A percentile compares a stretch with the other conserved stretches of the same genome.
phyloP scores from a whole-genome alignment of 768 basidiomycete species.

The Naganishia onofrii region DNA sequence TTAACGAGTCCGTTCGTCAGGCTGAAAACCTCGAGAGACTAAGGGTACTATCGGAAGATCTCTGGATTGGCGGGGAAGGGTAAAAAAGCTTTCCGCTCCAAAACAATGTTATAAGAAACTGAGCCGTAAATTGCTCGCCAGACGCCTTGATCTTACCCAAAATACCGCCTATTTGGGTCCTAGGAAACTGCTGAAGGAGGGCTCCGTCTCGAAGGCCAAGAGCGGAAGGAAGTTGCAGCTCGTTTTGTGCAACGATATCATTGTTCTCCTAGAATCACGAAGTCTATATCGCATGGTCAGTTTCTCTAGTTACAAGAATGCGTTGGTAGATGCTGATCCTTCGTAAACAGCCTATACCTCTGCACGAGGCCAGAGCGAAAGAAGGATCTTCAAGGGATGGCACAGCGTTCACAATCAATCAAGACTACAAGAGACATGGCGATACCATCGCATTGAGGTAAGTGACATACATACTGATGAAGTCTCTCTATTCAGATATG shows the following conservation, averaged over 20 bases:
- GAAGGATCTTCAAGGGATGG: constrained; percentile 37
- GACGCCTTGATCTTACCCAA: constrained; percentile 82
- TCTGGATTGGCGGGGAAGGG: constrained; percentile 82
- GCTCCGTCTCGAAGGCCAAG: constrained; percentile 72
- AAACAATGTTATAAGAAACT: background rate
- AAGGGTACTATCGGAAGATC: constrained; percentile 66
- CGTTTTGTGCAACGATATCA: constrained; percentile 83
- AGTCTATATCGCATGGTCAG: constrained; percentile 80
- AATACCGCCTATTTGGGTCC: constrained; percentile 80
- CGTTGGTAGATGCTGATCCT: background rate
- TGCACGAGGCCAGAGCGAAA: constrained; percentile 43
- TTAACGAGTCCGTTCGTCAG: constrained; percentile 85
- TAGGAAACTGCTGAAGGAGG: constrained; percentile 77
- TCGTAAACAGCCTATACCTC: constrained; percentile 61
- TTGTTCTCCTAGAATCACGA: constrained; percentile 76
- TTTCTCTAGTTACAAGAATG: constrained; percentile 21
- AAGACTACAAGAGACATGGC: constrained; percentile 71
- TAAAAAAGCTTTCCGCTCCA: constrained; percentile 50
- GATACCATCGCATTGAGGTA: constrained; percentile 59
- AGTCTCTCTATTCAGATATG: background rate
- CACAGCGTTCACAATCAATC: constrained; percentile 60
- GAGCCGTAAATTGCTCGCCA: constrained; percentile 39
- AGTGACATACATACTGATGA: constrained; percentile 19
- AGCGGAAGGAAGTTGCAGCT: constrained; percentile 73
- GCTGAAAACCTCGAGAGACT: constrained; percentile 79